Conservation (phyloP, 768 basidiomycete species). For the Suillus paluster region DNA sequence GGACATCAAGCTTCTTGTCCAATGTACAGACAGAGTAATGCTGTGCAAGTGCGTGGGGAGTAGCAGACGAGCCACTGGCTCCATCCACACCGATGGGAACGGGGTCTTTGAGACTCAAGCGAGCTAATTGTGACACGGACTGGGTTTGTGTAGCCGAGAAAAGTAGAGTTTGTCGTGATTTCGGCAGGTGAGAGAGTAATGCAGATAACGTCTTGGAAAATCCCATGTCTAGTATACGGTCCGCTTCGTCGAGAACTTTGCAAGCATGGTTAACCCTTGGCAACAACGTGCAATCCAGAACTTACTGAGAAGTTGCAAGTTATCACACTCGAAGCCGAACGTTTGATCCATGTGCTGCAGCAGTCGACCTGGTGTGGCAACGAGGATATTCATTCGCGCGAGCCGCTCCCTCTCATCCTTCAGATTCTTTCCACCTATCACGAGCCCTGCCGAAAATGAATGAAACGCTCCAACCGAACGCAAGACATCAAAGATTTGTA, state of each 20-base stretch:
- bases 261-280: constrained; percentile 28
- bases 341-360: constrained; percentile 99
- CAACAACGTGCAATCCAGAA: constrained; percentile 8
- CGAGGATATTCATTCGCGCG: constrained; percentile 96
- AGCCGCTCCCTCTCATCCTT: constrained; percentile 92
- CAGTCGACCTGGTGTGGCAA: constrained; percentile 93
- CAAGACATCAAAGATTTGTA: constrained; percentile 97
- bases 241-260: constrained; percentile 90
- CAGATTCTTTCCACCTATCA: constrained; percentile 95
- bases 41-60: constrained; percentile 83
- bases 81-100: constrained; percentile 69
- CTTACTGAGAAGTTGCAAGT: constrained; percentile 89
- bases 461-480: constrained; percentile 93
- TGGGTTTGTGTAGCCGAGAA: constrained; percentile 98
- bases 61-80: constrained; percentile 48
- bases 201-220: constrained; percentile 89
- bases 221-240: constrained; percentile 96
- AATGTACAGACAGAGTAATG: constrained; percentile 84
- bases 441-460: constrained; percentile 89
- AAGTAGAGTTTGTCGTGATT: constrained; percentile 90
- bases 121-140: constrained; percentile 85
- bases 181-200: constrained; percentile 89
- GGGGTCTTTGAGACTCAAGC: constrained; percentile 86
- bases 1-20: constrained; percentile 85
- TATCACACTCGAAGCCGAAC: constrained; percentile 88